Conservation (phyloP, 179 eudicot species). For the Pouteria campechiana region DNA sequence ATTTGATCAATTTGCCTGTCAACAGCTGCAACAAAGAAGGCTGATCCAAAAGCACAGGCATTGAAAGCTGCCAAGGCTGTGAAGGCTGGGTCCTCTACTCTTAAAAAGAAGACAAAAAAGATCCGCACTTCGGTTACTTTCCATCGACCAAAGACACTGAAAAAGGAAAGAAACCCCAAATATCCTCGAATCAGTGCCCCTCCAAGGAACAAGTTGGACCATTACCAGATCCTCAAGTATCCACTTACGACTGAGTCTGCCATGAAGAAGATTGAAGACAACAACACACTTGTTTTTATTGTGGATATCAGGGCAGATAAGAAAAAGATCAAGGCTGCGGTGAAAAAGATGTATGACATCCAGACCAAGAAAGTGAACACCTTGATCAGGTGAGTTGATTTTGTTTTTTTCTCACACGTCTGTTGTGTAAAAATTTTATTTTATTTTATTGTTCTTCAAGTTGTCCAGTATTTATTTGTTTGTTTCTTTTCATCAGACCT, state of each 20-base stretch:
- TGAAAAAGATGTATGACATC: constrained; percentile 20
- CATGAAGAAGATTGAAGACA: constrained; percentile 22
- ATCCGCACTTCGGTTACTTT: constrained; percentile 17
- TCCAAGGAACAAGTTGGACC: constrained; percentile 12
- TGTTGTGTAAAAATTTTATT: too few relatives aligned
- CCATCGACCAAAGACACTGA: constrained; percentile 15
- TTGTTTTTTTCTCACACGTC: too few relatives aligned
- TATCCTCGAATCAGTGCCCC: constrained; percentile 16
- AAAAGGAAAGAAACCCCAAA: constrained; percentile 22
- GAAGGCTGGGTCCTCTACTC: too few relatives aligned
- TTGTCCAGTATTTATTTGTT: too few relatives aligned
- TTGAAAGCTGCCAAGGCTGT: too few relatives aligned
- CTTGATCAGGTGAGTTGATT: constrained; percentile 24
- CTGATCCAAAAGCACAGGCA: too few relatives aligned
- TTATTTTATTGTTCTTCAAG: too few relatives aligned
- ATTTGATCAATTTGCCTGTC: too few relatives aligned
- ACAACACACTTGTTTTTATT: constrained; percentile 24
- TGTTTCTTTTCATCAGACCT: too few relatives aligned
- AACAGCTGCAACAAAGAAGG: too few relatives aligned
- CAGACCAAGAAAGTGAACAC: constrained; percentile 29
- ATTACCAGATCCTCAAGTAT: constrained; percentile 19
- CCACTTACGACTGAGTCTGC: constrained; percentile 27
- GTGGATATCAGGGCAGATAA: constrained; percentile 25
- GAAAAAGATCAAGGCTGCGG: constrained; percentile 19
- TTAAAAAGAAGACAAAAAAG: constrained; percentile 17